Evolutionary conservation across 1,139 yeast species (phyloP).

Genomic region (Suhomyces bribrorum): DNA sequence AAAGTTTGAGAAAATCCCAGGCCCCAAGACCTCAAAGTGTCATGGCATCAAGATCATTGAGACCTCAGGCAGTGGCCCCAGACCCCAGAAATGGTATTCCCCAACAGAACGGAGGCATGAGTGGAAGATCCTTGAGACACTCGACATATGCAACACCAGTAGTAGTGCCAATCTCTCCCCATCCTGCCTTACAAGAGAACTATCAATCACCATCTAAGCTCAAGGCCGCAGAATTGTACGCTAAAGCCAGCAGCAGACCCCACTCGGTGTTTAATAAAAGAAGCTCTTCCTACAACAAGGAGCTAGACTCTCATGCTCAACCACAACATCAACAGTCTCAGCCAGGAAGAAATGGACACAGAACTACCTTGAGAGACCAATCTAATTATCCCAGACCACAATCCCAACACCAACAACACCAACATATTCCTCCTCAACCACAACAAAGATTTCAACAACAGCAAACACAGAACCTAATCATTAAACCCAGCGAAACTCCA

Average conservation of each 20-base stretch:
- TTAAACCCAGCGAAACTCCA: not conserved
- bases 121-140: constrained; percentile 32
- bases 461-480: constrained; percentile 1
- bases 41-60: constrained; percentile 26
- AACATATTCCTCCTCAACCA: not conserved
- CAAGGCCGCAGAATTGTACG: constrained; percentile 51
- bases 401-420: not conserved
- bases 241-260: constrained; percentile 49
- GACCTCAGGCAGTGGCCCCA: constrained; percentile 34
- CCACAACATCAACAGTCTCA: constrained; percentile 2
- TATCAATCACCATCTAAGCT: constrained; percentile 46
- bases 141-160: constrained; percentile 24
- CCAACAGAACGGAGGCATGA: constrained; percentile 25
- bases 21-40: constrained; percentile 15
- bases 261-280: constrained; percentile 41
- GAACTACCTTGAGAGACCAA: constrained; percentile 20
- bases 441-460: constrained; percentile 7
- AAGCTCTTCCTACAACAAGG: constrained; percentile 58
- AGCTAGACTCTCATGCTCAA: constrained; percentile 15
- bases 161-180: constrained; percentile 47
- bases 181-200: constrained; percentile 43
- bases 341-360: constrained; percentile 3
- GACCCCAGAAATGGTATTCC: constrained; percentile 10
- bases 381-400: not conserved
- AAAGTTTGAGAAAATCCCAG: constrained; percentile 33